Conservation (phyloP, 345 rosid species). For the Salix koriyanagi region DNA sequence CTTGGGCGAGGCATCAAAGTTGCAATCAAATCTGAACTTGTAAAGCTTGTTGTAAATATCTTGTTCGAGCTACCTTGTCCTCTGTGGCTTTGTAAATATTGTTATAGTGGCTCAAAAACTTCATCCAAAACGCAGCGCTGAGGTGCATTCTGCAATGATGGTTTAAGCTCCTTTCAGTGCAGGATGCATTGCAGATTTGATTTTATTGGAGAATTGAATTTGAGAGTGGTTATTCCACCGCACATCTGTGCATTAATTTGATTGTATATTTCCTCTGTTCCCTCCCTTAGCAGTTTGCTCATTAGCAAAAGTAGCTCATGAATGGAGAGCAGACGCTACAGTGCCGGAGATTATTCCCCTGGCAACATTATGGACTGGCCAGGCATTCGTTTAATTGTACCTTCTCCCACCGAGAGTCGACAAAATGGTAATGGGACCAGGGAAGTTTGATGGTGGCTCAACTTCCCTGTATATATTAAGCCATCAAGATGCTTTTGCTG, state of each 20-base stretch:
- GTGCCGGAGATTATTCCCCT: background rate
- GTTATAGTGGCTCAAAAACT: background rate
- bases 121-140: background rate
- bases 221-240: background rate
- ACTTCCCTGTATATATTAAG: background rate
- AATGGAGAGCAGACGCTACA: background rate
- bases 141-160: background rate
- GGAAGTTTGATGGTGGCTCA: background rate
- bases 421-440: background rate
- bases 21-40: constrained; percentile 14
- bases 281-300: background rate
- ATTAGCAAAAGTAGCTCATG: background rate
- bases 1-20: constrained; percentile 9
- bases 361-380: background rate
- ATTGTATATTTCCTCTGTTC: background rate
- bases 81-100: constrained; percentile 11
- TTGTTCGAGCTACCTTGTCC: constrained; percentile 2
- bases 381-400: background rate
- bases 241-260: background rate
- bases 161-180: background rate
- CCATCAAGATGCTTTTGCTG: background rate
- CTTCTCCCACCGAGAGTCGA: background rate
- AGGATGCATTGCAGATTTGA: background rate
- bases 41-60: constrained; percentile 28
- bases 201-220: background rate